Conservation (phyloP, 1,139 yeast genomes). For the Nadsonia starkeyi-henricii region DNA sequence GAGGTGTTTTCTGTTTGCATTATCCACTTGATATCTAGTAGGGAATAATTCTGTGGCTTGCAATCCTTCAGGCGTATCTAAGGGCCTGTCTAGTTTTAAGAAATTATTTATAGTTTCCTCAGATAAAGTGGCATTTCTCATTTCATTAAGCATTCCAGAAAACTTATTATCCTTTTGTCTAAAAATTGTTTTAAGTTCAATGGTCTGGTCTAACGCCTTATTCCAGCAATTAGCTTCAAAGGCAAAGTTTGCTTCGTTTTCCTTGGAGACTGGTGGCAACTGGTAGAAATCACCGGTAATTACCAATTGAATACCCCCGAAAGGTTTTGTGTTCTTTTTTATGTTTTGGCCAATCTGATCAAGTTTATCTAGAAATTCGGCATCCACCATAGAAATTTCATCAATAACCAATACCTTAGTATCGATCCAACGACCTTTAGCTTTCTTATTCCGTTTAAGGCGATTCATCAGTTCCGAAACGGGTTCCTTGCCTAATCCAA, state of each 20-base stretch:
- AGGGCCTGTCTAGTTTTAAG: slow-evolving; percentile 38
- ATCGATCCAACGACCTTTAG: slow-evolving; percentile 41
- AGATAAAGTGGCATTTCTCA: slow-evolving; percentile 61
- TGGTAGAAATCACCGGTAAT: slow-evolving; percentile 79
- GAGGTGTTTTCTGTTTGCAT: slow-evolving; percentile 52
- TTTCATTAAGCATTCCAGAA: slow-evolving; percentile 74
- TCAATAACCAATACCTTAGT: slow-evolving; percentile 59
- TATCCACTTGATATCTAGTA: slow-evolving; percentile 71
- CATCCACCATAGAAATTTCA: slow-evolving; percentile 77
- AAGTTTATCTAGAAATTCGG: slow-evolving; percentile 47
- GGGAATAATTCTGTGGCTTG: slow-evolving; percentile 81
- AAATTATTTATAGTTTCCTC: slow-evolving; percentile 43
- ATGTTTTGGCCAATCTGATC: slow-evolving; percentile 44
- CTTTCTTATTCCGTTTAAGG: slow-evolving; percentile 31
- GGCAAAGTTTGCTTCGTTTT: slow-evolving; percentile 36
- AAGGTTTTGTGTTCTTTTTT: slow-evolving; percentile 19
- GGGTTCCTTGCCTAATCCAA: slow-evolving; percentile 54
- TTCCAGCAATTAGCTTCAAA: slow-evolving; percentile 73
- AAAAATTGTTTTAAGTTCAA: slow-evolving; percentile 67
- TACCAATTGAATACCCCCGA: slow-evolving; percentile 74
- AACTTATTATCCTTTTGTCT: slow-evolving; percentile 81
- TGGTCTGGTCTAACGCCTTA: slow-evolving; percentile 45
- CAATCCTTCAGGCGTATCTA: slow-evolving; percentile 50
- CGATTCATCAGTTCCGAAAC: slow-evolving; percentile 31
- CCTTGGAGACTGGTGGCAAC: slow-evolving; percentile 53